Base-by-base conservation (phyloP, 306 rosid species). In the Prunus kanzakura region DNA sequence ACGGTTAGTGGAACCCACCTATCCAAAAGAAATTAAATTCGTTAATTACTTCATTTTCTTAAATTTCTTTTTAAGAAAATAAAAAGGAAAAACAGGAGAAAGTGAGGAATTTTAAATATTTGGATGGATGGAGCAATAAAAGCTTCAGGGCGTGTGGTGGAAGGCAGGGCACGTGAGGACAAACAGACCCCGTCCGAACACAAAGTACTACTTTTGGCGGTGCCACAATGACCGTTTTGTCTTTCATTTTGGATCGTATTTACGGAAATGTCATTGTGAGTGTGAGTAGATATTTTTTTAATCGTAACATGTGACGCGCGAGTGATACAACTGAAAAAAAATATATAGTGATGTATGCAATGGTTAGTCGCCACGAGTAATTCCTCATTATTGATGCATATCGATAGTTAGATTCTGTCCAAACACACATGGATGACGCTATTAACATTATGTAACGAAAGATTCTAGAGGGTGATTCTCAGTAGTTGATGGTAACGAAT, bases 1-100 rank as follows among this genome's bases (percentile, higher is more conserved):
- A 64, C 87, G 81, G 87, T 69, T 79, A 0, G 66, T 58, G 88
- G 90, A 86, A 65, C 93, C 96, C 82, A 69, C 81, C 55, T 69
- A 72, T 78, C 81, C 73, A 58, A 72, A 41, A 20, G 52, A 22
- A 41, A 80, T 62, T 72, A 45, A 67, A 50, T 32, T 71, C 35
- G 35, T 35, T 47, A 23, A 47, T 22, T 66, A 58, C 4, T 65
- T 43, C n/a, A 52, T 52, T 52, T 52, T 52, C 7, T 52, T 52
- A 5, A 8, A 15, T 15, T 18, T 18, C 8, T 52, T 72, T 38
- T 10, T n/a, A 8, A 11, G 3, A 3, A 54, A 29, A 30, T 8
- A 35, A 71, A 71, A 52, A 52, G 29, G 1, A 30, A 41, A 41
- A 55, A 55, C 8, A 20, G 23, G 23, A 20, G 23, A 10, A 55